phyloP scores from a whole-genome alignment of 2,329 filamentous ascomycete genomes.

The Camillea tinctor region DNA sequence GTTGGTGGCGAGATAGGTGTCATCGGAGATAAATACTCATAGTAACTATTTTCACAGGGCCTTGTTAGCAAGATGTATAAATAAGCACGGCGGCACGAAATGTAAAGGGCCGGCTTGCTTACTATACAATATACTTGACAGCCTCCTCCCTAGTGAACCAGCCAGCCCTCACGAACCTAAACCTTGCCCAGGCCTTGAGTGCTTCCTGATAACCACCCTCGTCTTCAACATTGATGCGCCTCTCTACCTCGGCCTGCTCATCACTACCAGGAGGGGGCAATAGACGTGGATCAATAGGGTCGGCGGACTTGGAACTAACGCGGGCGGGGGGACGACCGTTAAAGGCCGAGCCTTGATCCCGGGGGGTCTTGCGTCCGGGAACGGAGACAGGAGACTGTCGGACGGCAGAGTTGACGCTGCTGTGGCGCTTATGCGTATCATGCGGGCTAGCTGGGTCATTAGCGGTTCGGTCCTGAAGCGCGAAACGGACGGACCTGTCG shows the following conservation, averaged over 20 bases:
- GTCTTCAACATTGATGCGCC: conserved; percentile 42
- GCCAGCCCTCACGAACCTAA: conserved; percentile 92
- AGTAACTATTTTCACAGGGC: conserved; percentile 60
- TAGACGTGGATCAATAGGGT: conserved; percentile 34
- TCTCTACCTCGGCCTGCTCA: conserved; percentile 40
- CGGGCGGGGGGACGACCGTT: conserved; percentile 23
- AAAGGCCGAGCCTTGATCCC: conserved; percentile 19
- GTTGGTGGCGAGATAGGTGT: conserved; percentile 93
- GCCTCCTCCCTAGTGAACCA: conserved; percentile 96
- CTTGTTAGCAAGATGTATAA: conserved; percentile 6
- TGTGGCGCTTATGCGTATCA: conserved; percentile 25
- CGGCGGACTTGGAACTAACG: conserved; percentile 26
- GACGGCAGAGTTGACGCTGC: conserved; percentile 24
- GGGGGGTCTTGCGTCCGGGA: conserved; percentile 22
- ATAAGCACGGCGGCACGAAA: not conserved
- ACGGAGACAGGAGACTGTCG: conserved; percentile 25
- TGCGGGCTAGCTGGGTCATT: conserved; percentile 29
- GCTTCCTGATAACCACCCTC: conserved; percentile 66
- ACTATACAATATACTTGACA: conserved; percentile 92
- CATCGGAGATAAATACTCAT: conserved; percentile 83
- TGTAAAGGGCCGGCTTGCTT: conserved; percentile 34
- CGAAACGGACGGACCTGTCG: conserved; percentile 47
- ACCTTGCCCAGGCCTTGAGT: conserved; percentile 82
- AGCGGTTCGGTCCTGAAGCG: conserved; percentile 14
- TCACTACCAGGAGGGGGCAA: conserved; percentile 22